Percentiles rank a stretch among this genome's conserved stretches.
phyloP scores from a whole-genome alignment of 2,329 filamentous ascomycete species.

The Hymenoscyphus fraxineus region DNA sequence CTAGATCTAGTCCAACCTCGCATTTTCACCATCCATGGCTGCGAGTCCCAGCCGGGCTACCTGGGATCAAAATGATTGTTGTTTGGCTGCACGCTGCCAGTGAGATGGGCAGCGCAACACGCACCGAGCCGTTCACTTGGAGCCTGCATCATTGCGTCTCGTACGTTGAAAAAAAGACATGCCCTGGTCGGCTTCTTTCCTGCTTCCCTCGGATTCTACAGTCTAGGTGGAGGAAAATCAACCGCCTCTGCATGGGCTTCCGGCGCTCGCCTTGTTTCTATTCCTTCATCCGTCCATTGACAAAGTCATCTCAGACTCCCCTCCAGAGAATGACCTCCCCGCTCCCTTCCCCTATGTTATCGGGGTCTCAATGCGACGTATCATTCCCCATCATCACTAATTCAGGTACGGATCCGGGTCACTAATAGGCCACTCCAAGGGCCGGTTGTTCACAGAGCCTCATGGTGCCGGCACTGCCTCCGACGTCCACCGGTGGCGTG shows the following conservation, averaged over 20 bases:
- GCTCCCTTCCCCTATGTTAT: neutral
- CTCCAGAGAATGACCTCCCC: neutral
- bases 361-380: neutral
- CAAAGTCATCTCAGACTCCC: neutral
- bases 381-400: neutral
- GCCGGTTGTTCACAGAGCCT: neutral
- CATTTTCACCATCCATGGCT: conserved; percentile 1
- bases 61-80: neutral
- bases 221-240: neutral
- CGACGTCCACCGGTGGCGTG: neutral
- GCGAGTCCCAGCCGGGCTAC: neutral
- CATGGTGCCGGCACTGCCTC: neutral
- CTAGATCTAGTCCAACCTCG: conserved; percentile 14
- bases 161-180: neutral
- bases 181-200: neutral
- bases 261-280: neutral
- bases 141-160: conserved; percentile 12
- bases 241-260: neutral
- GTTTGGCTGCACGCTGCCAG: conserved; percentile 9
- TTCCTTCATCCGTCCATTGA: neutral
- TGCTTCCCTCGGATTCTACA: neutral
- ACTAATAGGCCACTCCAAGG: neutral
- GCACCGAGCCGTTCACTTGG: conserved; percentile 16
- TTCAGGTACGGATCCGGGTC: conserved; percentile 3
- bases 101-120: conserved; percentile 3